phyloP scores from a whole-genome alignment of 2,329 filamentous ascomycete species.

The Aspergillus hortae region DNA sequence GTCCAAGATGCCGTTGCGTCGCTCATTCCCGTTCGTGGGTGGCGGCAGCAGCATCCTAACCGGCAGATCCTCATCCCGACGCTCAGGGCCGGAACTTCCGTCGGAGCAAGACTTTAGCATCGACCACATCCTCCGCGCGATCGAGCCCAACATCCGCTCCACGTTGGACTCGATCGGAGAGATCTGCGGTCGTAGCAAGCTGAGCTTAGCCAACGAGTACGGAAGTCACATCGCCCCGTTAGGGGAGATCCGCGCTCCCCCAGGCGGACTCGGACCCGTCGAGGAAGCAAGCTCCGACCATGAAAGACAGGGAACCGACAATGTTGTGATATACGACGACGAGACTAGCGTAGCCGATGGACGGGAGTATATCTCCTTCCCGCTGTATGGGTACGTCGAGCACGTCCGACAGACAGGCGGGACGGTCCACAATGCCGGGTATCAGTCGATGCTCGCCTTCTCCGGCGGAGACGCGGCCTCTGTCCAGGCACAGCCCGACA shows the following conservation, averaged over 20 bases:
- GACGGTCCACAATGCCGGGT: slow-evolving; percentile 11
- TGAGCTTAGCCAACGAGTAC: slow-evolving; percentile 62
- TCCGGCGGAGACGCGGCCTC: slow-evolving; percentile 15
- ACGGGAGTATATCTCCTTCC: slow-evolving; percentile 31
- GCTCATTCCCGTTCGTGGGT: slow-evolving; percentile 26
- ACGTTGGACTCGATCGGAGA: slow-evolving; percentile 62
- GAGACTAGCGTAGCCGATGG: slow-evolving; percentile 37
- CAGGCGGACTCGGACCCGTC: slow-evolving; percentile 36
- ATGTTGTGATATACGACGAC: slow-evolving; percentile 36
- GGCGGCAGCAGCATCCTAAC: slow-evolving; percentile 8
- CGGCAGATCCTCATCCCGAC: slow-evolving; percentile 11
- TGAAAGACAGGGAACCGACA: slow-evolving; percentile 34
- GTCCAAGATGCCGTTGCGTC: slow-evolving; percentile 31
- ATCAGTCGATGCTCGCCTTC: slow-evolving; percentile 15
- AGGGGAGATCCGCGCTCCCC: slow-evolving; percentile 51
- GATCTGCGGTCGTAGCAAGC: slow-evolving; percentile 58
- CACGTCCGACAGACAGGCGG: slow-evolving; percentile 23
- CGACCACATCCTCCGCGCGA: slow-evolving; percentile 52
- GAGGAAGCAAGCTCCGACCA: slow-evolving; percentile 41
- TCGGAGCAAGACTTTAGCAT: slow-evolving; percentile 54
- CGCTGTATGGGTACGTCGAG: slow-evolving; percentile 38
- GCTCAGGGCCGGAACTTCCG: slow-evolving; percentile 37
- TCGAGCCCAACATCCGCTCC: slow-evolving; percentile 56
- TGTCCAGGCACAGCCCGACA: slow-evolving; percentile 11
- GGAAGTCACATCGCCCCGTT: slow-evolving; percentile 59